phyloP scores from a whole-genome alignment of 2,329 filamentous ascomycete genomes.

The Alternaria longipes region DNA sequence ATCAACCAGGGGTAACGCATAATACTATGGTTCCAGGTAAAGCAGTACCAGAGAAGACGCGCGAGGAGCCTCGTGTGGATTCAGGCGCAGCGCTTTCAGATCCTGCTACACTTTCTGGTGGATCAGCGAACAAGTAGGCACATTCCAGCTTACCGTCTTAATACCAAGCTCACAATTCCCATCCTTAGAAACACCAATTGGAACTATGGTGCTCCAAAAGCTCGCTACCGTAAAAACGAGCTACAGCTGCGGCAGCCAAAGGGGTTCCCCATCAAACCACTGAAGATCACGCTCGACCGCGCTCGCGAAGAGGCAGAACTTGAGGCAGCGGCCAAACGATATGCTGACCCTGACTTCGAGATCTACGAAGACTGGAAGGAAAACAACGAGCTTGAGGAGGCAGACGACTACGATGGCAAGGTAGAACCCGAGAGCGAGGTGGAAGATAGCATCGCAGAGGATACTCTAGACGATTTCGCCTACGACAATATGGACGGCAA shows the following conservation, averaged over 20 bases:
- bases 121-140: slow-evolving; percentile 1
- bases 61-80: slow-evolving; percentile 9
- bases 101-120: background rate
- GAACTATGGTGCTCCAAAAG: slow-evolving; percentile 4
- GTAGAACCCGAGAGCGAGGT: background rate
- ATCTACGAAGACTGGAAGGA: slow-evolving; percentile 9
- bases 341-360: slow-evolving; percentile 1
- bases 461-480: background rate
- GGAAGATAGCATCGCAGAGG: background rate
- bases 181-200: background rate
- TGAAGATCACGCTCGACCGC: slow-evolving; percentile 7
- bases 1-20: background rate
- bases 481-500: background rate
- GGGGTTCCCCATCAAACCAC: slow-evolving; percentile 14
- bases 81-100: slow-evolving; percentile 14
- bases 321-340: background rate
- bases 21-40: background rate
- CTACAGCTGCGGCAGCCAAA: slow-evolving; percentile 13
- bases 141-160: background rate
- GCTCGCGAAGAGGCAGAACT: slow-evolving; percentile 10
- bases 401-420: background rate
- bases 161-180: slow-evolving; percentile 1
- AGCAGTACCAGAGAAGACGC: background rate
- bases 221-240: slow-evolving; percentile 1
- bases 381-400: background rate